Evolutionary conservation across 257 asterid genomes (phyloP), one percentile per base, ranked within the genome.

Genomic region (Primulina huaijiensis): DNA sequence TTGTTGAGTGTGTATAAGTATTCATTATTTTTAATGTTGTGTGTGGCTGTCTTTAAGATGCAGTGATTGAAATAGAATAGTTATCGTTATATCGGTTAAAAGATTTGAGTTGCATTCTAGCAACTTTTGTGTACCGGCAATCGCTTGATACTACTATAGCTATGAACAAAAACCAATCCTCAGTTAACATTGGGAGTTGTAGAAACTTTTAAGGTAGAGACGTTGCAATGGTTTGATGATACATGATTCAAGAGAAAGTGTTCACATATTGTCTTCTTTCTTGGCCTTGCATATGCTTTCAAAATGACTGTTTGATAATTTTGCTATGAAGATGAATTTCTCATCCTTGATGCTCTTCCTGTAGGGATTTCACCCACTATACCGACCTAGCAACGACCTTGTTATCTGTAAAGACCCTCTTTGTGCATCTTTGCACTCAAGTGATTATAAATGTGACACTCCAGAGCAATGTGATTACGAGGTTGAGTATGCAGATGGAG

Each of bases 401-500:
- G 97, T 94, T 29, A 77, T 78, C 21, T 89, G 99, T 73, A 89
- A 67, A 77, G 97, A 94, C 58, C 96, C 97, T 62, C 83, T 94
- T 2, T 94, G 99, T 34, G 96, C 97, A 21, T 85, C 99, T 59
- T 79, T 94, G 76, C 99, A 94, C 77, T 72, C 89, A n/a, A 67
- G 80, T 10, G 97, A 88, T 66, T 84, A 94, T 52, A 76, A 66
- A 25, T 94, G 99, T 50, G 95, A 91, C 62, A 82, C 58, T 65
- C 96, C 95, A 52, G 86, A 85, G 43, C 99, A 94, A 74, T 94
- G 97, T 77, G 99, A 94, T 70, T 94, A 94, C 17, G 97, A 89
- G 76, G 97, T 94, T 64, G 97, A 89, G 90, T 94, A 94, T 76
- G 97, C 99, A 2, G 99, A 94, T 78, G 99, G 99, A 67, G 99